Conservation (phyloP, 2,329 filamentous ascomycete species). For the Cladosporium sp. region DNA sequence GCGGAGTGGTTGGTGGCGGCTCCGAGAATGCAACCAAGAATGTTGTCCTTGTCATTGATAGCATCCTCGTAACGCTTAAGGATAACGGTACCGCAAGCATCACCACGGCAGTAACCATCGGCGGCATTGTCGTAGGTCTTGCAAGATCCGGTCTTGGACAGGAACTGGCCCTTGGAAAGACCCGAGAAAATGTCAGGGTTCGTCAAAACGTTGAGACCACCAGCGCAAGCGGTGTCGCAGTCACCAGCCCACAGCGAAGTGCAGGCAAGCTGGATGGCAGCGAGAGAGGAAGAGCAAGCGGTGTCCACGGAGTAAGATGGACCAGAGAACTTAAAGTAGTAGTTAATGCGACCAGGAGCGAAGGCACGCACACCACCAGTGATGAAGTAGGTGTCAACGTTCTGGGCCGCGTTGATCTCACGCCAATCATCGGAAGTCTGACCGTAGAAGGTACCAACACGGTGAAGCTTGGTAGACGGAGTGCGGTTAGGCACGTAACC, state of each 20-base stretch:
- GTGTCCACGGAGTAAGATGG: constrained; percentile 70
- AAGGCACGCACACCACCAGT: constrained; percentile 59
- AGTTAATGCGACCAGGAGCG: constrained; percentile 63
- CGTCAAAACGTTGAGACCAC: constrained; percentile 72
- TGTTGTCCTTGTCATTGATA: constrained; percentile 65
- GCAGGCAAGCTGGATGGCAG: constrained; percentile 67
- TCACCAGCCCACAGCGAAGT: constrained; percentile 70
- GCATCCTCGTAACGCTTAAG: constrained; percentile 78
- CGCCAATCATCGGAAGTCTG: constrained; percentile 73
- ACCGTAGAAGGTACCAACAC: constrained; percentile 70
- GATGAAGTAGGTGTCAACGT: constrained; percentile 66
- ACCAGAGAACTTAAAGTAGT: constrained; percentile 71
- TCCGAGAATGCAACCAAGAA: constrained; percentile 69
- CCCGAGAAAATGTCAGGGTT: constrained; percentile 77
- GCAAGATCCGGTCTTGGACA: constrained; percentile 71
- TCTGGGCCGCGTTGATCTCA: constrained; percentile 67
- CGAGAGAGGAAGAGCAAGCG: constrained; percentile 71
- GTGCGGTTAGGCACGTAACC: constrained; percentile 71
- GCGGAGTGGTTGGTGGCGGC: constrained; percentile 77
- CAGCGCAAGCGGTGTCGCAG: constrained; percentile 75
- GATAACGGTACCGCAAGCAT: constrained; percentile 68
- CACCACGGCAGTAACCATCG: constrained; percentile 77
- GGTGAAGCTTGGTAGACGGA: constrained; percentile 58
- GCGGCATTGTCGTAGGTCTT: constrained; percentile 77
- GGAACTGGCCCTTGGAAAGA: constrained; percentile 69